Evolutionary conservation across 805 yeast genomes (phyloP).

Genomic region (Wickerhamiella kurtzmanii): DNA sequence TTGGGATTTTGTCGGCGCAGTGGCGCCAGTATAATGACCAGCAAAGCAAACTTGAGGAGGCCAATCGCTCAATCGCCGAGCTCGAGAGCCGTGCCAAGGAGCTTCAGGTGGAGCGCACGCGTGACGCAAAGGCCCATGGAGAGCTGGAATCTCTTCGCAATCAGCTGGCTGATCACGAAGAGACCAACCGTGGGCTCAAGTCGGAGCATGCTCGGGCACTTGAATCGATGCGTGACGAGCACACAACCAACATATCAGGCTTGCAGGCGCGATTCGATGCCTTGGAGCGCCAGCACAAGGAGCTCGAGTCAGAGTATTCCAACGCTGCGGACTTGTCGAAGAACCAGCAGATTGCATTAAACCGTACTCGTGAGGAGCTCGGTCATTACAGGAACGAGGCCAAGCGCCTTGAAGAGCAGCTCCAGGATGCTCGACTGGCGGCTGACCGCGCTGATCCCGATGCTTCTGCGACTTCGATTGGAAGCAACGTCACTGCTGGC

Average conservation of each 20-base stretch:
- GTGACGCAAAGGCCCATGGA: constrained; percentile 1
- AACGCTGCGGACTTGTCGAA: constrained; percentile 59
- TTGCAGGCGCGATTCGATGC: constrained; percentile 28
- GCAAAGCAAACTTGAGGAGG: background rate
- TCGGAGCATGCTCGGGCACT: background rate
- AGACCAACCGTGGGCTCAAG: background rate
- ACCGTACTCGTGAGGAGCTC: constrained; percentile 59
- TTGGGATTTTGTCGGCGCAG: background rate
- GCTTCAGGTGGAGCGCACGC: constrained; percentile 10
- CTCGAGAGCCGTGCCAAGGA: constrained; percentile 7
- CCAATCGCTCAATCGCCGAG: background rate
- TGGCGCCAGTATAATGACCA: background rate
- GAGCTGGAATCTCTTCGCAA: constrained; percentile 2
- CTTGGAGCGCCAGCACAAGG: constrained; percentile 25
- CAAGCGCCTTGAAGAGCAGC: constrained; percentile 45
- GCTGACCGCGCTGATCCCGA: constrained; percentile 19
- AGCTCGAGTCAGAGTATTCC: constrained; percentile 52
- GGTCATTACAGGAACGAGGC: constrained; percentile 43
- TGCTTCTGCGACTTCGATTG: constrained; percentile 23
- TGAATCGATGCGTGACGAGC: constrained; percentile 2
- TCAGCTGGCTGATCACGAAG: background rate
- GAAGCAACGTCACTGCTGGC: constrained; percentile 15
- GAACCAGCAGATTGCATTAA: constrained; percentile 63
- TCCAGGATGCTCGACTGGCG: constrained; percentile 51
- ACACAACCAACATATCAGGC: constrained; percentile 3